phyloP scores from a whole-genome alignment of 345 rosid genomes.

The Eucalyptus camaldulensis region DNA sequence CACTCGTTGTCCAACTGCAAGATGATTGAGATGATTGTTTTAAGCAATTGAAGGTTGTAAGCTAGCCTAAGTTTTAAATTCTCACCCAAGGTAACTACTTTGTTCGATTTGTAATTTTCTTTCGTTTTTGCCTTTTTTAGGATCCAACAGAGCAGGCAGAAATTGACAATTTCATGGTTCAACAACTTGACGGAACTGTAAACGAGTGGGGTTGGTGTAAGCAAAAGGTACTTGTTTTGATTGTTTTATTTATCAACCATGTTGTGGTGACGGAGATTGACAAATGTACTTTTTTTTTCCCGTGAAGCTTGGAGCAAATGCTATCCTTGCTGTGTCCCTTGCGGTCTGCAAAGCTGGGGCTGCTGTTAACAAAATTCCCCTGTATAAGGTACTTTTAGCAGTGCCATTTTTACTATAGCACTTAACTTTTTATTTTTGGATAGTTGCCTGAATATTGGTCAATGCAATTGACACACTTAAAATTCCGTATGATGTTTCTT shows the following conservation, averaged over 20 bases:
- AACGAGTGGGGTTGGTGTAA: conserved; percentile 99
- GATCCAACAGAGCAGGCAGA: conserved; percentile 82
- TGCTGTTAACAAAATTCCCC: conserved; percentile 46
- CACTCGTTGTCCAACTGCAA: neutral
- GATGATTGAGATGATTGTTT: neutral
- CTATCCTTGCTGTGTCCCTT: conserved; percentile 89
- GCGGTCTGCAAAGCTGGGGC: conserved; percentile 95
- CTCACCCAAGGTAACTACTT: neutral
- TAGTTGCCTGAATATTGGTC: neutral
- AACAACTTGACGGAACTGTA: conserved; percentile 86
- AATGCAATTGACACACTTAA: neutral
- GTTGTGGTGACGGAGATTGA: neutral
- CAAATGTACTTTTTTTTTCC: neutral
- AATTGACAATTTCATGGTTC: conserved; percentile 84
- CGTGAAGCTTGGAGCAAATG: conserved; percentile 87
- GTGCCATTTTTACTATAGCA: neutral
- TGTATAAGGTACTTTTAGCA: conserved; percentile 47
- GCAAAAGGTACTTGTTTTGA: conserved; percentile 47
- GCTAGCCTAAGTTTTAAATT: neutral
- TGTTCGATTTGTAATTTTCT: neutral
- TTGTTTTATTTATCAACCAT: neutral
- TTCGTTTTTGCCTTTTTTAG: conserved; percentile 13
- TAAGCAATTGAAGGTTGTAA: neutral
- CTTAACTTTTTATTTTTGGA: neutral
- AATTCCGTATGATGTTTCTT: neutral